phyloP scores from a whole-genome alignment of 2,329 filamentous ascomycete genomes.

The Diaporthe ilicicola region DNA sequence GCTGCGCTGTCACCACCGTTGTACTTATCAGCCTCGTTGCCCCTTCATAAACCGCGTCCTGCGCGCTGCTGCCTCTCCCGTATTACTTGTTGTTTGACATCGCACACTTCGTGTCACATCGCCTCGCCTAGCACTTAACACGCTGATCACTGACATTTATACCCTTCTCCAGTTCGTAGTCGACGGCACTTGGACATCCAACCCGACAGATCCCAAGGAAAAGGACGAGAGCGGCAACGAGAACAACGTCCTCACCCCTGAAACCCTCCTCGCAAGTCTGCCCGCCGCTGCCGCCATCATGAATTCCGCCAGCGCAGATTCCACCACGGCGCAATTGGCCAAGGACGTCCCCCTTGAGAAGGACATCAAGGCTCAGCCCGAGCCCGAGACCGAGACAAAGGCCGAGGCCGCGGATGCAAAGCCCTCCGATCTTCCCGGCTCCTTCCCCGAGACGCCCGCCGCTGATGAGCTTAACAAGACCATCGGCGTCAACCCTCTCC shows the following conservation, averaged over 20 bases:
- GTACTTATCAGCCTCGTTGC: conserved; percentile 27
- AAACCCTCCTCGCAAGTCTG: conserved; percentile 67
- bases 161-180: conserved; percentile 80
- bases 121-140: background rate
- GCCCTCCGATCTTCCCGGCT: conserved; percentile 62
- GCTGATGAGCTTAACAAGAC: conserved; percentile 56
- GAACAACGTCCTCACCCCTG: conserved; percentile 88
- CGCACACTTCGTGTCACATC: conserved; percentile 1
- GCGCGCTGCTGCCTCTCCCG: conserved; percentile 1
- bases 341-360: conserved; percentile 70
- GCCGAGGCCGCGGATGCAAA: conserved; percentile 38
- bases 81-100: conserved; percentile 4
- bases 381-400: conserved; percentile 37
- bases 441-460: conserved; percentile 77
- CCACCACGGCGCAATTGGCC: conserved; percentile 74
- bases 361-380: conserved; percentile 35
- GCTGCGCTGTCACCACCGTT: conserved; percentile 9
- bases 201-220: conserved; percentile 82
- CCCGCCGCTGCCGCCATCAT: conserved; percentile 60
- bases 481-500: conserved; percentile 68
- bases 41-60: background rate
- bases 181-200: conserved; percentile 88
- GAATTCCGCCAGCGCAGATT: conserved; percentile 72
- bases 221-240: conserved; percentile 83
- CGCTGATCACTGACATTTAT: conserved; percentile 36